Base-by-base conservation (phyloP, 169 alveolate species). In the Babesia gibsoni region DNA sequence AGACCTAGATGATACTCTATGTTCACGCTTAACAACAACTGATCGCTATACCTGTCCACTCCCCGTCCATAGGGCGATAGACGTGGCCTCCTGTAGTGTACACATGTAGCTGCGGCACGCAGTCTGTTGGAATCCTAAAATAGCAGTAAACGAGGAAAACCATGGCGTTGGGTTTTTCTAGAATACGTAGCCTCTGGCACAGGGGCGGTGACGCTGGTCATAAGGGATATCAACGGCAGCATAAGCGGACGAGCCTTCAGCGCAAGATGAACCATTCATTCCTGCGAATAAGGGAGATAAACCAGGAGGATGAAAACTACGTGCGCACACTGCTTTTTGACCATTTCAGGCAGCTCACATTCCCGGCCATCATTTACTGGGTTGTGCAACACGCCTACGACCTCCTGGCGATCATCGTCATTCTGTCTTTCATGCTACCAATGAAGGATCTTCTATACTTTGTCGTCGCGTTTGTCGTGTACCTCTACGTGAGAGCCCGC, bases 401-500 rank as follows among this genome's bases (percentile, higher is more conserved):
- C 70, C 73, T 88, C 18, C 52, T 80, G 61, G 90, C 87, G 35
- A 88, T 88, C 37, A 83, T 83, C 41, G 66, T 69, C 30, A 88
- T 88, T 30, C 69, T 77, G 37, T 67, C 86, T 35, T 75, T 79
- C 29, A 63, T 91, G 42, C 29, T 91, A 67, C 89, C 89, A 52
- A 46, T 88, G 36, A 80, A 75, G 67, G 82, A 83, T 52, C 75
- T 91, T 10, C 52, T 88, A 39, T 85, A 83, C 66, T 85, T 88
- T 65, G 52, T 80, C 33, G 67, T 88, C 18, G 68, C 78, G 45
- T 91, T 88, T 69, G 52, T 87, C 43, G 77, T 91, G 36, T 91
- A 91, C 70, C 84, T 92, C 52, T 84, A 84, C 63, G 80, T 90
- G 25, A 82, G 96, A 32, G 92, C 96, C 1, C 63, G 91, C 12